Evolutionary conservation across 1,284 basidiomycete species (phyloP), one percentile per base, ranked within the genome.

Genomic region (Schizophyllum amplum): DNA sequence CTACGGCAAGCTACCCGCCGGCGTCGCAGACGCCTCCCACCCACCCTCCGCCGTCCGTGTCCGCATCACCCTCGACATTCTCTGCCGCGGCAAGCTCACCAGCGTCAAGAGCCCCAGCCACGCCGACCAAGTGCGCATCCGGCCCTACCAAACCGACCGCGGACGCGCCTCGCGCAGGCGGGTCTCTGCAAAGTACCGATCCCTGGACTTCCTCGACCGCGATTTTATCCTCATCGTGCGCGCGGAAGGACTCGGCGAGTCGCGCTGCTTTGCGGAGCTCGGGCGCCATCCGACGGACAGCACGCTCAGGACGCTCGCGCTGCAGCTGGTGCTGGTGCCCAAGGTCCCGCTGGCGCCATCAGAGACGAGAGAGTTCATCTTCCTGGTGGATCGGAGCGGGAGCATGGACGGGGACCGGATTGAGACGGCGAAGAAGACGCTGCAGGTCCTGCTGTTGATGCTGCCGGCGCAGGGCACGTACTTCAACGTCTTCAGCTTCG

Each of bases 401-500:
- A 79, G 76, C 53, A 81, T 81, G 78, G 5, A 13, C 0, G 60
- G 68, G 55, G 51, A 55, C 26, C 66, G 74, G 9, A 75, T 80
- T 9, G 67, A 65, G 24, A 71, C 68, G 11, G 77, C 77, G 1
- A 77, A 72, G 58, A 54, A 64, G 20, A 72, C 75, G 0, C 63
- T 80, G 47, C 53, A 55, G 1, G 63, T 74, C 55, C 67, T 80
- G 4, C 65, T 80, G 21, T 68, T 69, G 1, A 69, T 72, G 63
- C 65, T 81, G 15, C 78, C 79, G 0, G 56, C 49, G 25, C 54
- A 61, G 0, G 67, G 67, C 5, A 72, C 77, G 0, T 59, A 55
- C 1, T 75, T 80, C 67, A 83, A 84, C 52, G 71, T 84, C 20
- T 72, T 78, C 55, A 76, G 76, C 57, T 84, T 84, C 63, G 77